These are phyloP conservation scores for Strobilomyces dryophilus DNA, from an alignment of 768 basidiomycete species.

Conservation along the genomic window DNA sequence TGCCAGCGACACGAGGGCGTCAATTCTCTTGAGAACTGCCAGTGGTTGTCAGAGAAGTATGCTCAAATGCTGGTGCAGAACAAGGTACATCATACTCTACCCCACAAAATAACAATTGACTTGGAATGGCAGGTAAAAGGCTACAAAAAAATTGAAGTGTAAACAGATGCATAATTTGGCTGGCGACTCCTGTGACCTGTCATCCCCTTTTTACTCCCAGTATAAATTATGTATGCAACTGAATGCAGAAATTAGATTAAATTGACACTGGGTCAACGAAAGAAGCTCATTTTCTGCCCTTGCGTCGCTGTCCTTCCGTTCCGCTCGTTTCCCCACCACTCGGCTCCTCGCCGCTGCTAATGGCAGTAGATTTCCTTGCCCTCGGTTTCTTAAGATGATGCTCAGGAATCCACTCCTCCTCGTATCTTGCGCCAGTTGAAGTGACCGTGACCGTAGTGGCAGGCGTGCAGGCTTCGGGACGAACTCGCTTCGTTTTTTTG, in stretches of 20 bases:
- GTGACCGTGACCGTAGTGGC: conserved; percentile 58
- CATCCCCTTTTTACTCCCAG: too few relatives aligned
- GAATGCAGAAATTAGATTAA: neutral
- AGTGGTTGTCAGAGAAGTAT: conserved; percentile 82
- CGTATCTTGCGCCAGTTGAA: conserved; percentile 60
- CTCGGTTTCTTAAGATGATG: conserved; percentile 75
- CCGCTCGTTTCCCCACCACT: conserved; percentile 66
- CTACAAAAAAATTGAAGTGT: conserved; percentile 73
- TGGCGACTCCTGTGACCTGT: too few relatives aligned
- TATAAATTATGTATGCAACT: conserved; percentile 10
- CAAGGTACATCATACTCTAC: conserved; percentile 49
- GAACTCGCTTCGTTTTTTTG: conserved; percentile 45
- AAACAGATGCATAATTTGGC: neutral
- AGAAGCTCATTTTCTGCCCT: conserved; percentile 45
- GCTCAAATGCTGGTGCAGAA: conserved; percentile 72
- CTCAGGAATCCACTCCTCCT: conserved; percentile 92
- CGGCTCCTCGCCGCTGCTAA: conserved; percentile 59
- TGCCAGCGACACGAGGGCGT: conserved; percentile 90
- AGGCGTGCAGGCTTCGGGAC: conserved; percentile 48
- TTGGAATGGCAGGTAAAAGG: conserved; percentile 66
- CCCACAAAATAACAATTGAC: conserved; percentile 1
- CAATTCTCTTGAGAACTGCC: conserved; percentile 88
- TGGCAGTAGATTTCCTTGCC: conserved; percentile 42
- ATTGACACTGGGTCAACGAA: neutral
- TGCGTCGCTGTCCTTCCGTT: conserved; percentile 45